phyloP scores from a whole-genome alignment of 331 rosid species.

The Pyracantha coccinea region DNA sequence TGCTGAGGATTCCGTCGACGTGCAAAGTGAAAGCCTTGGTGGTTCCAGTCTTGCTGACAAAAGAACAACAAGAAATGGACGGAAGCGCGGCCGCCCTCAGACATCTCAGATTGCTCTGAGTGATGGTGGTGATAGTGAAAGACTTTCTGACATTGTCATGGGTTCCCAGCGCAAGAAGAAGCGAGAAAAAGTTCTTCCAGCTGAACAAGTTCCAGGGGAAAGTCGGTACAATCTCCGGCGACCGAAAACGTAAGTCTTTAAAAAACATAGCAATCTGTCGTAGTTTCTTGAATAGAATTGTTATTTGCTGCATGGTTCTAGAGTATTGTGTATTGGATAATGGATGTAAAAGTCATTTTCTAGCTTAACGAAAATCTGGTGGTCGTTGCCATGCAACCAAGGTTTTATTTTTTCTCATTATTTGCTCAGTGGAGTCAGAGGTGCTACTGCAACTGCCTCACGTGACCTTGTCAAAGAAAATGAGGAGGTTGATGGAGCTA shows the following conservation, averaged over 20 bases:
- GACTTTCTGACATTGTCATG: slow-evolving; percentile 48
- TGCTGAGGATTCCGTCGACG: slow-evolving; percentile 58
- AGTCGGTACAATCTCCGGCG: slow-evolving; percentile 79
- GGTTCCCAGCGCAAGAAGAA: slow-evolving; percentile 55
- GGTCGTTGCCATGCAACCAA: neutral
- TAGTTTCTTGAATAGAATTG: neutral
- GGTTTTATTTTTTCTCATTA: slow-evolving; percentile 1
- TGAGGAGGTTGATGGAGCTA: slow-evolving; percentile 34
- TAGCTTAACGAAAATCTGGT: neutral
- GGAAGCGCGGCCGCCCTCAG: slow-evolving; percentile 57
- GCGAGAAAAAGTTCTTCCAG: slow-evolving; percentile 44
- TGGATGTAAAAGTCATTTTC: neutral
- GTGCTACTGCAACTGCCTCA: slow-evolving; percentile 36
- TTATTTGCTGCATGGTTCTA: neutral
- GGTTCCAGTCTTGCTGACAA: slow-evolving; percentile 28
- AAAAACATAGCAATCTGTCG: neutral
- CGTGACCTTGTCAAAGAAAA: slow-evolving; percentile 43
- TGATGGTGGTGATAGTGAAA: slow-evolving; percentile 60
- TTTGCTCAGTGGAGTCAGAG: slow-evolving; percentile 42
- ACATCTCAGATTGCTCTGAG: slow-evolving; percentile 51
- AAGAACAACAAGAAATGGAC: slow-evolving; percentile 26
- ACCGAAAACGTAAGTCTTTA: slow-evolving; percentile 43
- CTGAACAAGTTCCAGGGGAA: slow-evolving; percentile 48
- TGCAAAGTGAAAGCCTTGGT: slow-evolving; percentile 45
- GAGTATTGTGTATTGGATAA: neutral